These are phyloP conservation scores for Maudiozyma serrabonitensis DNA, from an alignment of 805 yeast species.

Conservation along the genomic window DNA sequence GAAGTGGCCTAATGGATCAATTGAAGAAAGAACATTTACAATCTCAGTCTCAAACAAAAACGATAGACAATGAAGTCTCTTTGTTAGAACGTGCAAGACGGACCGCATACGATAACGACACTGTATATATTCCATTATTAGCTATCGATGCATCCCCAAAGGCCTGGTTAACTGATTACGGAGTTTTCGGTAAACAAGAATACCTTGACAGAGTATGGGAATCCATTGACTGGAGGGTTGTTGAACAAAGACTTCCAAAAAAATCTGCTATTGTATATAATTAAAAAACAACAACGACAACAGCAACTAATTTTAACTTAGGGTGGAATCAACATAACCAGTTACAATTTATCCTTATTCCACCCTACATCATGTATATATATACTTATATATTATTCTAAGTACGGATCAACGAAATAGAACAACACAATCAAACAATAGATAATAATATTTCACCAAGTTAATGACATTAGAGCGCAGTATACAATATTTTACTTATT, in stretches of 20 bases:
- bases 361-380: no score
- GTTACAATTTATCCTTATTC: no score
- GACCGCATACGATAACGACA: constrained; percentile 14
- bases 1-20: constrained; percentile 24
- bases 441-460: no score
- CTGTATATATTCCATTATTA: constrained; percentile 45
- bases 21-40: constrained; percentile 7
- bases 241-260: constrained; percentile 38
- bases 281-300: not conserved
- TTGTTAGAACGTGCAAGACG: constrained; percentile 34
- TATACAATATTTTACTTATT: no score
- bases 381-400: no score
- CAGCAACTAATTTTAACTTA: no score
- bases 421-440: no score
- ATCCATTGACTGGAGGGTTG: constrained; percentile 61
- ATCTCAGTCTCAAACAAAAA: not conserved
- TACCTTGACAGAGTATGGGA: constrained; percentile 62
- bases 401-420: no score
- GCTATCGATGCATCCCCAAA: constrained; percentile 68
- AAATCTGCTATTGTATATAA: constrained; percentile 2
- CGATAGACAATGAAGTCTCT: not conserved
- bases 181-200: constrained; percentile 59
- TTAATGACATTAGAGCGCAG: no score
- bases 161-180: constrained; percentile 63
- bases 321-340: no score